These are phyloP conservation scores for Penicillium occitanis DNA, from an alignment of 2,329 filamentous ascomycete genomes.

Conservation along the genomic window DNA sequence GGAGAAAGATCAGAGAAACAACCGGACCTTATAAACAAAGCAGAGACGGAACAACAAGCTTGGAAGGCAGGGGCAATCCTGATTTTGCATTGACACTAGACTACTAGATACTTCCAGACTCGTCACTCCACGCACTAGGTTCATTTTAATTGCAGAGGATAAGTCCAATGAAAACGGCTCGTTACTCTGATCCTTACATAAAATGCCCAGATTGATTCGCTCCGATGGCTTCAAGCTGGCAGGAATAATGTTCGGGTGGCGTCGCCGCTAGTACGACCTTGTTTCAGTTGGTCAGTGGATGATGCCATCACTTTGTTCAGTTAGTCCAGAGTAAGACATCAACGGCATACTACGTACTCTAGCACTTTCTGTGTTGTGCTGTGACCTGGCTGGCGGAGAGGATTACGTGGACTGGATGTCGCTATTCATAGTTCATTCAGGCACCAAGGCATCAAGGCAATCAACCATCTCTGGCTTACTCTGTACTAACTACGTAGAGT, in stretches of 20 bases:
- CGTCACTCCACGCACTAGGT: not conserved
- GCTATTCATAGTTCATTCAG: not conserved
- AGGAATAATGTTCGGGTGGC: constrained; percentile 13
- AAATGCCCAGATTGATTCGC: not conserved
- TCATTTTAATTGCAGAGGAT: not conserved
- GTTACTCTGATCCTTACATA: constrained; percentile 11
- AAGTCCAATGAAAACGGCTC: not conserved
- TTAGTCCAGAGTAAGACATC: not conserved
- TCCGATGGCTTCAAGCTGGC: not conserved
- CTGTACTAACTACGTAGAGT: too few relatives aligned
- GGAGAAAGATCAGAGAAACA: not conserved
- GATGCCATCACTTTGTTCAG: not conserved
- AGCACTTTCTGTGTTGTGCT: not conserved
- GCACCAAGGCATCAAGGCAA: not conserved
- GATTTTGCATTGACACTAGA: not conserved
- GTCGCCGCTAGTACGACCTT: constrained; percentile 10
- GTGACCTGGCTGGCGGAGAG: not conserved
- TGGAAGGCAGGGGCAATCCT: constrained; percentile 14
- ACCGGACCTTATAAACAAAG: constrained; percentile 7
- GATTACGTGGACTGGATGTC: not conserved
- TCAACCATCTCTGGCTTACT: not conserved
- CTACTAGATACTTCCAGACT: not conserved
- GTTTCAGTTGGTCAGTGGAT: constrained; percentile 15
- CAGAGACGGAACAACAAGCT: not conserved
- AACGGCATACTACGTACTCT: too few relatives aligned